Base-by-base conservation (phyloP, 768 basidiomycete genomes). In the Trametes maxima region DNA sequence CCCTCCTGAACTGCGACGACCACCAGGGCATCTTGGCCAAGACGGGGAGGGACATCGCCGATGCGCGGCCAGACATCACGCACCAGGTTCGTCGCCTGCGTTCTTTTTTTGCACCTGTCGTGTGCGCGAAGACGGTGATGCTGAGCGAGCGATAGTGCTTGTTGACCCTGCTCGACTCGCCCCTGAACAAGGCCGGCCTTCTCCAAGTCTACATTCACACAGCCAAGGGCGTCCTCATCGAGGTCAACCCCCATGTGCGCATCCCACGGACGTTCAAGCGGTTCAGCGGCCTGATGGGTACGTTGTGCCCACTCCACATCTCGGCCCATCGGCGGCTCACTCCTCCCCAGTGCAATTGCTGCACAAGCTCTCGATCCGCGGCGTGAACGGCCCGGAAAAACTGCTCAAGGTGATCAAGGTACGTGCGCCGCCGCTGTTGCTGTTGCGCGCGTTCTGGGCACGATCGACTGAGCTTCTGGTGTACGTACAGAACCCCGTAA, bases 151-250 rank as follows among this genome's bases (percentile, higher is more conserved):
- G 40, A 6, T 28, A 98, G 94, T 99, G 97, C 71, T 85, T 99
- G 12, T 78, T 99, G 67, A 99, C 97, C 0, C 81, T 99, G 7
- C 85, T 99, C 59, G 97, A 99, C 77, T 98, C 96, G 19, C 97
- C 97, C 1, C 78, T 99, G 46, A 99, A 99, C 83, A 98, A 98
- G 77, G 92, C 96, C 8, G 97, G 97, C 11, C 77, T 93, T 25
- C 85, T 98, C 12, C 97, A 98, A 74, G 95, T 99, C 17, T 99
- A 96, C 78, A 95, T 99, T 62, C 95, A 98, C 78, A 98, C 97
- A 16, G 92, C 94, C 17, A 93, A 91, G 69, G 95, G 95, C 40
- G 92, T 95, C 13, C 84, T 99, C 47, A 98, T 99, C 72, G 96
- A 99, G 76, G 94, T 98, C 67, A 98, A 99, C 74, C 97, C 97